Conservation (phyloP, 768 basidiomycete genomes). For the Boletus eberwhitei region DNA sequence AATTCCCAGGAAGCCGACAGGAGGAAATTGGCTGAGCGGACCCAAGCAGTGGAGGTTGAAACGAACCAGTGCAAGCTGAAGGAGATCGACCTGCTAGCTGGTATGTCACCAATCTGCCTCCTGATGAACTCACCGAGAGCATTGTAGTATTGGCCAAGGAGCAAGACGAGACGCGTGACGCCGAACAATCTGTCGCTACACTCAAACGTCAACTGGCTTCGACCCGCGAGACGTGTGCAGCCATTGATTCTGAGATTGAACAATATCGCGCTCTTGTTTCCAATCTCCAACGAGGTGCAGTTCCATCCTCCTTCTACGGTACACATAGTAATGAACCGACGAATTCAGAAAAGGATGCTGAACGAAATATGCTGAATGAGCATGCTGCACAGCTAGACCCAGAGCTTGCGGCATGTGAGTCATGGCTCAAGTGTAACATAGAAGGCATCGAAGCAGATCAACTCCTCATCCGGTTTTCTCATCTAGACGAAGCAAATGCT, state of each 20-base stretch:
- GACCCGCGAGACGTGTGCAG: slow-evolving; percentile 54
- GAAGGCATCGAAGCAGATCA: slow-evolving; percentile 76
- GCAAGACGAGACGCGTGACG: slow-evolving; percentile 69
- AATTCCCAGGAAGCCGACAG: slow-evolving; percentile 58
- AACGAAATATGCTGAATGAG: slow-evolving; percentile 51
- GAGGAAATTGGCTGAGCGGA: slow-evolving; percentile 61
- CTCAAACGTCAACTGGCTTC: slow-evolving; percentile 66
- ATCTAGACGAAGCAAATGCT: slow-evolving; percentile 55
- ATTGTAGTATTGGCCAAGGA: slow-evolving; percentile 60
- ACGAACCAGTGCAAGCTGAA: slow-evolving; percentile 71
- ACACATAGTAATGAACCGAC: neutral
- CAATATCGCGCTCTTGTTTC: slow-evolving; percentile 61
- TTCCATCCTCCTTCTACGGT: neutral
- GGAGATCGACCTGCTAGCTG: slow-evolving; percentile 75
- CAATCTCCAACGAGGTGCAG: slow-evolving; percentile 63
- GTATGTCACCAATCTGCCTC: slow-evolving; percentile 41
- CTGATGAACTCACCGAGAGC: neutral
- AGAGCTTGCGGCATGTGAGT: slow-evolving; percentile 58
- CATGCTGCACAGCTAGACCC: slow-evolving; percentile 51
- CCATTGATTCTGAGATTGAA: slow-evolving; percentile 68
- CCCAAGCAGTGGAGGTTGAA: slow-evolving; percentile 59
- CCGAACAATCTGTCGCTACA: slow-evolving; percentile 55
- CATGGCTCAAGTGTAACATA: slow-evolving; percentile 57
- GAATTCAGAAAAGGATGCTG: slow-evolving; percentile 61
- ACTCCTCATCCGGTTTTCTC: slow-evolving; percentile 69